These are phyloP conservation scores for Claviceps sp. DNA, from an alignment of 2,329 filamentous ascomycete species.

Conservation along the genomic window DNA sequence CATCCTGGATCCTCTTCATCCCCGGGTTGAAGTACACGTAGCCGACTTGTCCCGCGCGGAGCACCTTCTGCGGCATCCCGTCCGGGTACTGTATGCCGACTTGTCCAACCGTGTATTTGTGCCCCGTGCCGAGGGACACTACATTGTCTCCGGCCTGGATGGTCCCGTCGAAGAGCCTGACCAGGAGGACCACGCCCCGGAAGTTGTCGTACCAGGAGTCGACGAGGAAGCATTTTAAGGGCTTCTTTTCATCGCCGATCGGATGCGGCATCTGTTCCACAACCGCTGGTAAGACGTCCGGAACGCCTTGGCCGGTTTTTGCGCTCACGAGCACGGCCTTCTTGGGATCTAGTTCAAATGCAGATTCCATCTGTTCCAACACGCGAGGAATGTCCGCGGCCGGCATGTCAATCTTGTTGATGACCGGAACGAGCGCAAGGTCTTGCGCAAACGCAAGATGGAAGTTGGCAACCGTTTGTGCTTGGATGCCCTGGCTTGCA, in stretches of 20 bases:
- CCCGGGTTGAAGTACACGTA: conserved; percentile 97
- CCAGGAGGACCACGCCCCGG: conserved; percentile 80
- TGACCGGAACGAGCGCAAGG: conserved; percentile 71
- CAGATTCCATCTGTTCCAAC: conserved; percentile 70
- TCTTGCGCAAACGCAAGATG: conserved; percentile 93
- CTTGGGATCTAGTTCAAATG: conserved; percentile 75
- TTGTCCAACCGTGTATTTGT: conserved; percentile 87
- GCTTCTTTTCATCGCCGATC: conserved; percentile 55
- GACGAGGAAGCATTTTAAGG: conserved; percentile 74
- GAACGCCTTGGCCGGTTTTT: conserved; percentile 85
- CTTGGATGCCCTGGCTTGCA: conserved; percentile 91
- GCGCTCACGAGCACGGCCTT: conserved; percentile 66
- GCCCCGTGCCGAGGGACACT: conserved; percentile 75
- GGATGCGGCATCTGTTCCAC: conserved; percentile 77
- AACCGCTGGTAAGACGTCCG: conserved; percentile 68
- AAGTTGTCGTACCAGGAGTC: conserved; percentile 99
- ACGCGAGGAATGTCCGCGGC: conserved; percentile 80
- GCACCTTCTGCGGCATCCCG: conserved; percentile 63
- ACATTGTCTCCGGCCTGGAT: conserved; percentile 73
- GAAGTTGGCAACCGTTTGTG: conserved; percentile 97
- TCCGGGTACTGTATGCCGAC: conserved; percentile 93
- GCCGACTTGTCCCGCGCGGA: conserved; percentile 87
- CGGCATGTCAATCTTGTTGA: conserved; percentile 93
- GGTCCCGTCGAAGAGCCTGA: conserved; percentile 80
- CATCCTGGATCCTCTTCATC: conserved; percentile 94